Conservation (phyloP, 2,329 filamentous ascomycete genomes). For the Aquanectria penicillioides region DNA sequence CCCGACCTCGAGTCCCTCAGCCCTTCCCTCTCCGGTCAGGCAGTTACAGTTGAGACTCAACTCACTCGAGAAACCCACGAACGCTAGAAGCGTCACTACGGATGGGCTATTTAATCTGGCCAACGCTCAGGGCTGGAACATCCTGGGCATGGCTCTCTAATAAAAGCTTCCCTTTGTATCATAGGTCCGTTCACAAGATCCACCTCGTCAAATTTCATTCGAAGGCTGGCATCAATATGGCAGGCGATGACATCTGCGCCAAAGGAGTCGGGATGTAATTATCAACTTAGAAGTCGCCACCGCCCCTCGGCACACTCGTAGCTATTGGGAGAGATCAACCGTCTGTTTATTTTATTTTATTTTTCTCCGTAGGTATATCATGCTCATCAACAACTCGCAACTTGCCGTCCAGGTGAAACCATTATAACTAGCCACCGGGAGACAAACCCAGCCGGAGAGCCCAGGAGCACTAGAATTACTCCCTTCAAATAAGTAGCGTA, state of each 20-base stretch:
- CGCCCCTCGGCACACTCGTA: neutral
- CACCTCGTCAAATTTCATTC: neutral
- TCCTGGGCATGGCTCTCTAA: too few species aligned
- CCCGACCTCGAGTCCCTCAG: conserved; percentile 15
- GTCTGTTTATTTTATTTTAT: conserved; percentile 5
- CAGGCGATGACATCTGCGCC: conserved; percentile 32
- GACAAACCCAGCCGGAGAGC: neutral
- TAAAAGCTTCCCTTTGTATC: too few species aligned
- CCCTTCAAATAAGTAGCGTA: conserved; percentile 16
- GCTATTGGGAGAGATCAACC: neutral
- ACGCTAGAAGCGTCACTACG: conserved; percentile 33
- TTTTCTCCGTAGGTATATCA: neutral
- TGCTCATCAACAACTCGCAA: conserved; percentile 3
- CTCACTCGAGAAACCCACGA: conserved; percentile 38
- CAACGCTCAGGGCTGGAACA: too few species aligned
- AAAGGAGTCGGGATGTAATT: conserved; percentile 11
- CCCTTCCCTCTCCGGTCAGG: conserved; percentile 24
- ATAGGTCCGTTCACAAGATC: too few species aligned
- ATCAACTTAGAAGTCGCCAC: too few species aligned
- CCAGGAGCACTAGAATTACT: conserved; percentile 20
- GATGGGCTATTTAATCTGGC: conserved; percentile 20
- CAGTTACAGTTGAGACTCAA: conserved; percentile 40
- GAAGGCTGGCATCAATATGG: conserved; percentile 16
- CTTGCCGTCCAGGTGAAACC: conserved; percentile 11
- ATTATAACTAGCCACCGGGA: conserved; percentile 12